phyloP scores from a whole-genome alignment of 2,329 filamentous ascomycete species.

The Coniochaeta prunicola region DNA sequence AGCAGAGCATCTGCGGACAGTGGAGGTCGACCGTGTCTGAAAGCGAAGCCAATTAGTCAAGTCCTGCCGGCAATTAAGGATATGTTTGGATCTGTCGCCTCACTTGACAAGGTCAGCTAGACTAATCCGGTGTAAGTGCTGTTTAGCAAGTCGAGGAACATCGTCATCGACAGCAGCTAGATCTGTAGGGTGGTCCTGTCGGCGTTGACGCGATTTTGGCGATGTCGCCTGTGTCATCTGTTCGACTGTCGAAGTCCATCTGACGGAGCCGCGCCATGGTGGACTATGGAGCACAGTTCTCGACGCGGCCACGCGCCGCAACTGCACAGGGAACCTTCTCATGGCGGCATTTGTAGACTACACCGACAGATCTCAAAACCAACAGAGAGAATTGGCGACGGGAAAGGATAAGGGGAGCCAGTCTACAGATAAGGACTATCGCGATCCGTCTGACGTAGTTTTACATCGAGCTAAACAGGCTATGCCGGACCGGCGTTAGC shows the following conservation, averaged over 20 bases:
- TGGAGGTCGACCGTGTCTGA: slow-evolving; percentile 70
- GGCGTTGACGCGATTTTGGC: slow-evolving; percentile 5
- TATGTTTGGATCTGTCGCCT: slow-evolving; percentile 12
- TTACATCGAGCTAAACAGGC: not conserved
- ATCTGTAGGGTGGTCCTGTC: slow-evolving; percentile 19
- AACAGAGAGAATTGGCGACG: not conserved
- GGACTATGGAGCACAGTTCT: slow-evolving; percentile 8
- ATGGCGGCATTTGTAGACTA: slow-evolving; percentile 35
- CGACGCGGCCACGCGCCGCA: slow-evolving; percentile 24
- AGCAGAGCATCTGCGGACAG: slow-evolving; percentile 74
- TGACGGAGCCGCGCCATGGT: not conserved
- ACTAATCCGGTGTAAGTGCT: slow-evolving; percentile 73
- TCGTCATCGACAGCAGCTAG: slow-evolving; percentile 61
- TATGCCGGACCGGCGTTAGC: not conserved
- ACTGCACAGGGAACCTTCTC: slow-evolving; percentile 30
- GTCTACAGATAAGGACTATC: not conserved
- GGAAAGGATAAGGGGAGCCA: not conserved
- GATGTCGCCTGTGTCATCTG: not conserved
- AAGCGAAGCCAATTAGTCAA: slow-evolving; percentile 5
- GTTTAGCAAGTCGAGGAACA: slow-evolving; percentile 69
- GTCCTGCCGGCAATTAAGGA: not conserved
- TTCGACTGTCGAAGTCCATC: slow-evolving; percentile 9
- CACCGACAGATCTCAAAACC: not conserved
- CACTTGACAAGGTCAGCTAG: slow-evolving; percentile 86
- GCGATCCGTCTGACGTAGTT: not conserved